These are phyloP conservation scores for Xylariaceae sp. DNA, from an alignment of 2,329 filamentous ascomycete genomes.

Conservation along the genomic window DNA sequence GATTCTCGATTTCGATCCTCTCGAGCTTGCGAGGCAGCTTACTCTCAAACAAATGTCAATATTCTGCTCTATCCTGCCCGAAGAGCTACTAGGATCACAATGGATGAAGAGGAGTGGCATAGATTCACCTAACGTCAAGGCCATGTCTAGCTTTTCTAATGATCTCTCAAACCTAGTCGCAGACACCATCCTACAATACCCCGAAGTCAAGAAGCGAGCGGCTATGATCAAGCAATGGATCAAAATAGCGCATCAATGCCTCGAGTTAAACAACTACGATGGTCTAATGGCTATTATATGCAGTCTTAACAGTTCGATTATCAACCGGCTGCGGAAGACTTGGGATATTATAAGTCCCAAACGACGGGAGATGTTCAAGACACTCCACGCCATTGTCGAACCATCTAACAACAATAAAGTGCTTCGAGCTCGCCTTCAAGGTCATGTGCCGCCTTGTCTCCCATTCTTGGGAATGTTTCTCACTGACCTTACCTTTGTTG, in stretches of 20 bases:
- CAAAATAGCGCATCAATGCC: constrained; percentile 85
- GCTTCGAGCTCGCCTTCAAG: constrained; percentile 80
- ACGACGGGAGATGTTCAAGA: constrained; percentile 79
- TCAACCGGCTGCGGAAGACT: constrained; percentile 84
- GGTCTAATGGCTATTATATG: constrained; percentile 97
- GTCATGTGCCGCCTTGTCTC: constrained; percentile 88
- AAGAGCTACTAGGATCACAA: constrained; percentile 88
- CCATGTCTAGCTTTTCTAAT: constrained; percentile 91
- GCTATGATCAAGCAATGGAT: constrained; percentile 96
- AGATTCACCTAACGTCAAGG: constrained; percentile 85
- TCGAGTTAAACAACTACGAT: constrained; percentile 94
- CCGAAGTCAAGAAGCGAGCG: constrained; percentile 93
- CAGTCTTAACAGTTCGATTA: constrained; percentile 89
- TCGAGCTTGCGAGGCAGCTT: constrained; percentile 90
- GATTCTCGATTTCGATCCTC: constrained; percentile 87
- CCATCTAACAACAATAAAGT: constrained; percentile 89
- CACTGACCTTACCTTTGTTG: constrained; percentile 93
- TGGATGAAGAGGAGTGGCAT: constrained; percentile 89
- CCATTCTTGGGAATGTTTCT: constrained; percentile 97
- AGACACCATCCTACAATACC: constrained; percentile 85
- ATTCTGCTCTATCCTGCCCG: constrained; percentile 89
- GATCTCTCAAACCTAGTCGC: constrained; percentile 92
- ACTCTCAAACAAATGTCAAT: constrained; percentile 90
- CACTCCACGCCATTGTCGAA: constrained; percentile 84
- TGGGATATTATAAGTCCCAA: constrained; percentile 89